A percentile compares a stretch with the other conserved stretches of the same genome.
Evolutionary conservation across 352 stramenopile genomes (phyloP).

Genomic region (Phytophthora pluvialis): DNA sequence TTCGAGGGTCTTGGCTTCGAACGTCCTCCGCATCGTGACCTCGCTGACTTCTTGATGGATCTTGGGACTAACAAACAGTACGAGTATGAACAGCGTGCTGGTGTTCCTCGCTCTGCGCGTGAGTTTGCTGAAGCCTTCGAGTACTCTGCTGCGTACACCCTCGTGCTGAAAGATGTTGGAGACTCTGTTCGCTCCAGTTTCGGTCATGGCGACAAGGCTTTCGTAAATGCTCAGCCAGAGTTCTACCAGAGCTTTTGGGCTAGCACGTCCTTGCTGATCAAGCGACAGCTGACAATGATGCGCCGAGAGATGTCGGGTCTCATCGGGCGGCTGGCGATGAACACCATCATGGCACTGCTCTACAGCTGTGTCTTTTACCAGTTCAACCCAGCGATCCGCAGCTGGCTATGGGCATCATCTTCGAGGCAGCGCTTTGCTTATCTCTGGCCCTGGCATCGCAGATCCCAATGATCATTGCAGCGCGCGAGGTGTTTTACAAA

Average conservation of each 20-base stretch:
- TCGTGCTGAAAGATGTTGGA: background rate
- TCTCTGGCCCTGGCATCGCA: constrained; percentile 20
- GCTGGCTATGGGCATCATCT: constrained; percentile 26
- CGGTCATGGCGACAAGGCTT: background rate
- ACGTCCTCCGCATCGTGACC: constrained; percentile 38
- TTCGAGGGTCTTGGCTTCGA: constrained; percentile 27
- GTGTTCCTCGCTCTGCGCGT: constrained; percentile 9
- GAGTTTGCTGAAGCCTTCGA: constrained; percentile 22
- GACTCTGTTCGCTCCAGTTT: background rate
- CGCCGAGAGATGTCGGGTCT: constrained; percentile 18
- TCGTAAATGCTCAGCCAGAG: constrained; percentile 1
- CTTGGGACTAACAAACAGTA: constrained; percentile 48
- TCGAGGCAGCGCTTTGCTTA: constrained; percentile 20
- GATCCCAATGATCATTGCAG: constrained; percentile 20
- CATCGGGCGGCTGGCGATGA: constrained; percentile 21
- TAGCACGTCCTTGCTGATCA: constrained; percentile 19
- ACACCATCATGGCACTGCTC: constrained; percentile 18
- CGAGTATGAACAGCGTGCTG: constrained; percentile 31
- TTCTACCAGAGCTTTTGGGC: constrained; percentile 29
- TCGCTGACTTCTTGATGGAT: constrained; percentile 62
- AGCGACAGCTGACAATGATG: constrained; percentile 23
- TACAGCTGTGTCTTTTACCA: constrained; percentile 34
- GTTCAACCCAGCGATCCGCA: constrained; percentile 19
- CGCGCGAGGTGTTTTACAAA: constrained; percentile 30
- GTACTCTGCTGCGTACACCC: background rate